Evolutionary conservation across 208 protist genomes (phyloP), one percentile per base, ranked within the genome.

Genomic region (Acanthamoeba royreba): DNA sequence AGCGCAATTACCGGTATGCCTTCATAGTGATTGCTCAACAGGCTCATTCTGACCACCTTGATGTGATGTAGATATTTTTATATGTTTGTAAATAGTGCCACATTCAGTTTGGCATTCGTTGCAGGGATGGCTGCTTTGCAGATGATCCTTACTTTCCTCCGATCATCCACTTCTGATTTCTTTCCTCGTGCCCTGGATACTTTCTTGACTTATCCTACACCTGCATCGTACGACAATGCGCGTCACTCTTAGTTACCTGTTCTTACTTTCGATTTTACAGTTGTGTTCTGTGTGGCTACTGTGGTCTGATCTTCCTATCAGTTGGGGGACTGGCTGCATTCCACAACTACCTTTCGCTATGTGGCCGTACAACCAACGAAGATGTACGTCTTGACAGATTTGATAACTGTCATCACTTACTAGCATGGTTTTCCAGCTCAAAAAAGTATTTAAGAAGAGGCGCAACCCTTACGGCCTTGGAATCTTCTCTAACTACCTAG

Each of bases 41-140:
- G n/a, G n/a, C n/a, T n/a, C n/a, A n/a, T n/a, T n/a, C n/a, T n/a
- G n/a, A n/a, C n/a, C n/a, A n/a, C n/a, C n/a, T n/a, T n/a, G n/a
- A n/a, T n/a, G n/a, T n/a, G n/a, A n/a, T n/a, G 28, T 38, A 90
- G 49, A 90, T 90, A 69, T 35, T 90, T 90, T 31, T 90, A 66
- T 33, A 53, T 31, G 43, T 90, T 90, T 61, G 43, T 90, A n/a
- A 90, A 90, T 49, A 25, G 22, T 22, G 33, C 52, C 15, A 69
- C 52, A 28, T 38, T 69, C 42, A 47, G 52, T 33, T 35, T 90
- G 2, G 33, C 66, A 28, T 66, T 9, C 19, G 49, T 69, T 28
- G 52, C 33, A 7, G 83, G 11, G 13, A 55, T 69, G 17, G 15
- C 31, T 49, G 28, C 19, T 4, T 17, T 90, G 9, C 52, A 69